Evolutionary conservation across 2,329 filamentous ascomycete species (phyloP), one percentile per base, ranked within the genome.

Genomic region (Cladophialophora chaetospira): DNA sequence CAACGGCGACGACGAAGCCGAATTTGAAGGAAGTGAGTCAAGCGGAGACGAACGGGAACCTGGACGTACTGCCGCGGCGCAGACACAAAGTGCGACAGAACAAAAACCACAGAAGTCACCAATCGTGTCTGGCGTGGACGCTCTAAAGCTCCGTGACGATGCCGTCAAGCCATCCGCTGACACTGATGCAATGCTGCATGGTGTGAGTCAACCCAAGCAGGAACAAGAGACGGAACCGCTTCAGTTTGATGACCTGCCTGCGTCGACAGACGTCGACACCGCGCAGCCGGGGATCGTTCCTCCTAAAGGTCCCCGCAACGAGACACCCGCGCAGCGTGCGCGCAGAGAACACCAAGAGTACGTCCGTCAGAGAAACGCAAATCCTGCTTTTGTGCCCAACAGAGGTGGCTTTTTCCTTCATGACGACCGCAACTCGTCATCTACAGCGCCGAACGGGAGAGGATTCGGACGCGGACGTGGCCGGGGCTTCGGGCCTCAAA

Each of bases 381-480:
- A 96, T 71, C 93, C 93, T 31, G 86, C 92, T 9, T 96, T 96
- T 74, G 93, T 97, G 53, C 93, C 94, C 52, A 97, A 95, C 69
- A 82, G 93, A 64, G 94, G 94, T 57, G 88, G 89, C 61, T 97
- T 97, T 79, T 97, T 97, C 77, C 91, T 97, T 84, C 93, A 97
- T 73, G 94, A 97, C 71, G 90, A 94, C 68, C 84, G 91, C 61
- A 87, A 90, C 38, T 53, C 60, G 17, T 42, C 35, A 15, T 51
- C 53, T 6, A 55, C 46, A 10, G 53, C 51, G 9, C 42, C 28
- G 15, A 48, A 51, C 73, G 88, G 88, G 51, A 91, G 88, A 55
- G 83, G 86, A 10, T 88, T 87, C 71, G 82, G 82, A 28, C 81
- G 87, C 72, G 86, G 84, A 33, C 77, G 82, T 60, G 81, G 84